These are phyloP conservation scores for Solanum hybrid DNA, from an alignment of 305 asterid genomes.

Conservation along the genomic window DNA sequence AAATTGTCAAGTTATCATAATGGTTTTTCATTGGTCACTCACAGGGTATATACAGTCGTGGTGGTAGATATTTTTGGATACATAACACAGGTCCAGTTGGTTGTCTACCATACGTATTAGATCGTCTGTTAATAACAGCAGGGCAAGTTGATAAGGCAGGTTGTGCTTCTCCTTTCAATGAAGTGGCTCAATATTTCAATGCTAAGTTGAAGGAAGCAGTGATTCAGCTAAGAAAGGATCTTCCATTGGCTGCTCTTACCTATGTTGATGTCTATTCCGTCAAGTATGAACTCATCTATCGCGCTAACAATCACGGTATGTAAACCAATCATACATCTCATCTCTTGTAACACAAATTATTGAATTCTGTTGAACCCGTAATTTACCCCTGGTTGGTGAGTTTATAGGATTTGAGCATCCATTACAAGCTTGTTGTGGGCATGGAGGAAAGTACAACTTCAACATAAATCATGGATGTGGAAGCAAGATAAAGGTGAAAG, in stretches of 20 bases:
- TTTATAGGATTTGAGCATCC: constrained; percentile 64
- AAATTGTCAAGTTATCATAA: neutral
- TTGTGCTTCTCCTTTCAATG: constrained; percentile 57
- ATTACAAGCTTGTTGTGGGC: constrained; percentile 75
- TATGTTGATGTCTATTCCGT: constrained; percentile 67
- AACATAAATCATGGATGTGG: constrained; percentile 54
- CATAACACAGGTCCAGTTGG: constrained; percentile 93
- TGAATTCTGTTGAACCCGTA: neutral
- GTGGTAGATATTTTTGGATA: constrained; percentile 85
- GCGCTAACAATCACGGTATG: constrained; percentile 46
- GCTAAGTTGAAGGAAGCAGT: constrained; percentile 37
- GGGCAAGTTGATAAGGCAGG: constrained; percentile 49
- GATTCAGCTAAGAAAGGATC: constrained; percentile 33
- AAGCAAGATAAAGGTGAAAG: constrained; percentile 42
- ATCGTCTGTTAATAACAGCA: constrained; percentile 29
- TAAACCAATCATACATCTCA: neutral
- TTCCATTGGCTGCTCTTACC: constrained; percentile 54
- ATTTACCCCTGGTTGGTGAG: neutral
- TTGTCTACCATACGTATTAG: constrained; percentile 59
- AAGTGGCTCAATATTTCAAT: constrained; percentile 55
- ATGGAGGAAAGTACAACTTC: constrained; percentile 86
- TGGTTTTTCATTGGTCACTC: neutral
- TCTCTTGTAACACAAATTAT: neutral
- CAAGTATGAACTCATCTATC: constrained; percentile 60
- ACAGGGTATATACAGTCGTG: constrained; percentile 42